Conservation (phyloP, 768 basidiomycete species). For the Lentinula edodes region DNA sequence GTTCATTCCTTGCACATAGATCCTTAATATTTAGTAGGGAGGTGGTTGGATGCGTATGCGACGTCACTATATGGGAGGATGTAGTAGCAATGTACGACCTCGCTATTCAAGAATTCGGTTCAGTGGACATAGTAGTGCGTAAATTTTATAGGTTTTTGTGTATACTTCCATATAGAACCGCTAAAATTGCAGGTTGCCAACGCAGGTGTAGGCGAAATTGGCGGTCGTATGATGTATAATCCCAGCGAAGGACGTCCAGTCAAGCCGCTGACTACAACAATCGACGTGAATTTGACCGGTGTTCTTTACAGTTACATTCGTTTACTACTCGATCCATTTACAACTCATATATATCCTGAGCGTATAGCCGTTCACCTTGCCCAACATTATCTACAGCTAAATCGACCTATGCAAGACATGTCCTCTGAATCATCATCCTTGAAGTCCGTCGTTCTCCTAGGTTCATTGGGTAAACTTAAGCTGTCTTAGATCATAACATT, state of each 20-base stretch:
- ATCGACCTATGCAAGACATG: constrained; percentile 5
- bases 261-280: constrained; percentile 18
- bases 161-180: not conserved
- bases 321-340: not conserved
- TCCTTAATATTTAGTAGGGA: constrained; percentile 22
- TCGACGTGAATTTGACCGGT: constrained; percentile 25
- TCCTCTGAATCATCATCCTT: not conserved
- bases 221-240: constrained; percentile 14
- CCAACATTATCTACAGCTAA: constrained; percentile 22
- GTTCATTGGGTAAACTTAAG: constrained; percentile 24
- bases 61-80: constrained; percentile 52
- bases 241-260: constrained; percentile 8
- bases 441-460: constrained; percentile 26
- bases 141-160: not conserved
- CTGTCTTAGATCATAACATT: not conserved
- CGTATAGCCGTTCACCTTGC: constrained; percentile 23
- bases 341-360: not conserved
- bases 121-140: constrained; percentile 50
- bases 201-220: constrained; percentile 39
- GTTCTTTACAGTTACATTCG: constrained; percentile 20
- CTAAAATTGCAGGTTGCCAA: constrained; percentile 34
- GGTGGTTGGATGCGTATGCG: constrained; percentile 36
- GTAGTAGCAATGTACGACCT: constrained; percentile 46
- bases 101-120: constrained; percentile 37
- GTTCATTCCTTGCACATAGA: not conserved